phyloP scores from a whole-genome alignment of 495 filamentous ascomycete species.

The Talaromyces adpressus region DNA sequence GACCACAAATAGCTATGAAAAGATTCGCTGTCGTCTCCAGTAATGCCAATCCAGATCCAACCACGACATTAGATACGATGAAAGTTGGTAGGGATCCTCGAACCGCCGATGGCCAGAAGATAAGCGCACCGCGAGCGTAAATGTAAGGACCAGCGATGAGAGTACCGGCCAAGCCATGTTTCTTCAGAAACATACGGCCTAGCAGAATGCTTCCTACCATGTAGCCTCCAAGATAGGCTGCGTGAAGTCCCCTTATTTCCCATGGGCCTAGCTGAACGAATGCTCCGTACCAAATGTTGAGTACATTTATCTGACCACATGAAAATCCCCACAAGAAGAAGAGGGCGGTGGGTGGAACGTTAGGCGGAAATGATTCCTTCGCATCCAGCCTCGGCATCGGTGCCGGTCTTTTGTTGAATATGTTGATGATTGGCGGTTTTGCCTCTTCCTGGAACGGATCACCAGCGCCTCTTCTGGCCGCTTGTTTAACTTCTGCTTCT shows the following conservation, averaged over 20 bases:
- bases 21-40: slow-evolving; percentile 61
- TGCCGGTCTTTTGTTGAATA: slow-evolving; percentile 44
- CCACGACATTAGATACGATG: slow-evolving; percentile 58
- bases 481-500: not conserved
- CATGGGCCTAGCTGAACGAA: slow-evolving; percentile 37
- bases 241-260: slow-evolving; percentile 51
- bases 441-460: not conserved
- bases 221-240: slow-evolving; percentile 61
- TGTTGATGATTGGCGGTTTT: not conserved
- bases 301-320: slow-evolving; percentile 71
- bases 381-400: slow-evolving; percentile 63
- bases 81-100: slow-evolving; percentile 59
- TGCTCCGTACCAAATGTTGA: slow-evolving; percentile 54
- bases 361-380: slow-evolving; percentile 47
- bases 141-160: slow-evolving; percentile 58
- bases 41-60: slow-evolving; percentile 55
- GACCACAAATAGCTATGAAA: slow-evolving; percentile 63
- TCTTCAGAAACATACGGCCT: slow-evolving; percentile 49
- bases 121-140: slow-evolving; percentile 54
- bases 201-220: slow-evolving; percentile 48
- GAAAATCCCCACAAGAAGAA: slow-evolving; percentile 87
- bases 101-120: slow-evolving; percentile 69
- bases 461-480: not conserved
- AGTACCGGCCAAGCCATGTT: slow-evolving; percentile 61
- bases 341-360: slow-evolving; percentile 59